These are phyloP conservation scores for Aspergillus vadensis DNA, from an alignment of 2,329 filamentous ascomycete species.

Conservation along the genomic window DNA sequence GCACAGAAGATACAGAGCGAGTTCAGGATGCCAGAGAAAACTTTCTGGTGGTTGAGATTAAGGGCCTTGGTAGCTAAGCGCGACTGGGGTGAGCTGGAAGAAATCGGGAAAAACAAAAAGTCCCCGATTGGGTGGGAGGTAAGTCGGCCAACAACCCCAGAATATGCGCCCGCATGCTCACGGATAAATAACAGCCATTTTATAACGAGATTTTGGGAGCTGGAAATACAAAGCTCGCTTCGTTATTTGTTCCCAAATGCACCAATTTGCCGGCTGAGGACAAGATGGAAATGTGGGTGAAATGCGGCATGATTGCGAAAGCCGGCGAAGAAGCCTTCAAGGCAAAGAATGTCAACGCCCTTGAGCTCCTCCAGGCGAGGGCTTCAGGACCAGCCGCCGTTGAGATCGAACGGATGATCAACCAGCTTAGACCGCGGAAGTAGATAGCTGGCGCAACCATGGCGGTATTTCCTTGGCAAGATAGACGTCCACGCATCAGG, in stretches of 20 bases:
- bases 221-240: constrained; percentile 84
- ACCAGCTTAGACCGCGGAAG: constrained; percentile 52
- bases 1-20: constrained; percentile 87
- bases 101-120: constrained; percentile 72
- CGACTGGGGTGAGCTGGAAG: constrained; percentile 91
- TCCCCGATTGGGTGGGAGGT: constrained; percentile 97
- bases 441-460: constrained; percentile 28
- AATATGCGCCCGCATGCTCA: constrained; percentile 31
- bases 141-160: constrained; percentile 39
- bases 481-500: constrained; percentile 32
- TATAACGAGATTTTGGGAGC: constrained; percentile 86
- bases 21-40: constrained; percentile 90
- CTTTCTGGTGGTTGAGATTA: constrained; percentile 82
- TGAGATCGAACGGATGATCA: constrained; percentile 81
- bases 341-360: constrained; percentile 73
- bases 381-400: constrained; percentile 69
- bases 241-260: constrained; percentile 85
- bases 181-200: constrained; percentile 66
- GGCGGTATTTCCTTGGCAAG: constrained; percentile 15
- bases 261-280: constrained; percentile 68
- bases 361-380: constrained; percentile 72
- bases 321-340: constrained; percentile 90
- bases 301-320: constrained; percentile 85
- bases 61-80: constrained; percentile 85
- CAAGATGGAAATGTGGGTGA: constrained; percentile 89